phyloP scores from a whole-genome alignment of 2,329 filamentous ascomycete species.

The Penicillium sp. region DNA sequence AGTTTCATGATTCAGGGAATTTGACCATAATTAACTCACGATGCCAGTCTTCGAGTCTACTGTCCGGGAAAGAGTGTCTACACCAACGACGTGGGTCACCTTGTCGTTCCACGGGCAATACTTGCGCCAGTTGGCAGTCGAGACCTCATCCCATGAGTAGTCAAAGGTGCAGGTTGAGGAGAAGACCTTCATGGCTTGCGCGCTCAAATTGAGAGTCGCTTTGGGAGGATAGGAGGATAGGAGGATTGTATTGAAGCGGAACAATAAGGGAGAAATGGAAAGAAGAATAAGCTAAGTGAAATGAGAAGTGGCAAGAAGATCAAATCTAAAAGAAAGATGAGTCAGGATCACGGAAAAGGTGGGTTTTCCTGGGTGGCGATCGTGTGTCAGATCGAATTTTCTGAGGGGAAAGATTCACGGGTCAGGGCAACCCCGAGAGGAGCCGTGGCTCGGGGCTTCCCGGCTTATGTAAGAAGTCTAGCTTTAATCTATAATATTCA shows the following conservation, averaged over 20 bases:
- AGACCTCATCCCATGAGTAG: conserved; percentile 99
- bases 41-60: conserved; percentile 67
- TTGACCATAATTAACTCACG: conserved; percentile 47
- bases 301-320: conserved; percentile 11
- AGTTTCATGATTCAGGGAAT: conserved; percentile 6
- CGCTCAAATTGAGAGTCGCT: conserved; percentile 1
- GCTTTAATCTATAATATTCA: not conserved
- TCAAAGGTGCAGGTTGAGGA: conserved; percentile 86
- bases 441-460: conserved; percentile 26
- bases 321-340: conserved; percentile 10
- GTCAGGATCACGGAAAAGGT: conserved; percentile 15
- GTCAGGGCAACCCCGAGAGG: conserved; percentile 15
- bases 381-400: conserved; percentile 20
- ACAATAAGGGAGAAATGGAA: not conserved
- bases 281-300: not conserved
- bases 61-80: conserved; percentile 81
- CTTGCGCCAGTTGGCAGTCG: conserved; percentile 96
- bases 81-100: conserved; percentile 92
- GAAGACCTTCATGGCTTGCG: conserved; percentile 82
- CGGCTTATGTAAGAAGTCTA: conserved; percentile 11
- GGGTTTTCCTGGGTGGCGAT: conserved; percentile 18
- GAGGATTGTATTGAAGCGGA: not conserved
- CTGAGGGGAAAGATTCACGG: conserved; percentile 6
- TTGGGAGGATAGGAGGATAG: not conserved
- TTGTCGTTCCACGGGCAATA: conserved; percentile 99